phyloP scores from a whole-genome alignment of 192 early-diverging fungal species.

The Spizellomyces sp. region DNA sequence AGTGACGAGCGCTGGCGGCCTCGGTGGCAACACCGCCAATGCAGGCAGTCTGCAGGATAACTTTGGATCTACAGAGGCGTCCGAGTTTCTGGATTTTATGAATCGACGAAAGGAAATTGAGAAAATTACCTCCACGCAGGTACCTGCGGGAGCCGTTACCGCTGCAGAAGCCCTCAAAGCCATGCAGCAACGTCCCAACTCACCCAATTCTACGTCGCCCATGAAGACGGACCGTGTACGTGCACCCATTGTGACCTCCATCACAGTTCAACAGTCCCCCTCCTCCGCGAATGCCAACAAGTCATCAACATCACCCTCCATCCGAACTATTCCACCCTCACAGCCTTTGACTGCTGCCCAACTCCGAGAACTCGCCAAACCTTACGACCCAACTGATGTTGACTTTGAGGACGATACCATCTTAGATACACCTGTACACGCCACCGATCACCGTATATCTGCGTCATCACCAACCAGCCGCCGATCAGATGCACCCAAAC shows the following conservation, averaged over 20 bases:
- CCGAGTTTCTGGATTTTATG: constrained; percentile 47
- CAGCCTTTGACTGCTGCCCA: too few relatives aligned
- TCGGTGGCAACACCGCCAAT: background rate
- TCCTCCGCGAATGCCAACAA: background rate
- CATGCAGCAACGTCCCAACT: background rate
- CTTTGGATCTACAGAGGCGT: constrained; percentile 5
- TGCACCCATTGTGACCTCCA: constrained; percentile 27
- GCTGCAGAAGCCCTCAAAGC: constrained; percentile 25
- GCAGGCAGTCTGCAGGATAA: too few relatives aligned
- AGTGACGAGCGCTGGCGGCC: background rate
- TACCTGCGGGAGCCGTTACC: constrained; percentile 31
- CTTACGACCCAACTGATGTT: background rate
- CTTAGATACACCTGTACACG: constrained; percentile 15
- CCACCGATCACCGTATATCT: constrained; percentile 3
- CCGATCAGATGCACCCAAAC: background rate
- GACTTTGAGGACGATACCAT: background rate
- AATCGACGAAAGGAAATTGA: constrained; percentile 41
- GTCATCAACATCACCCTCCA: too few relatives aligned
- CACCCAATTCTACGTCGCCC: background rate
- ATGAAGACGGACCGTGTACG: too few relatives aligned
- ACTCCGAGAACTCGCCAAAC: too few relatives aligned
- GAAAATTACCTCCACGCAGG: constrained; percentile 8
- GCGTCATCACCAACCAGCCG: background rate
- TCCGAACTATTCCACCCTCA: too few relatives aligned
- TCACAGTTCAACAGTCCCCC: constrained; percentile 24